Evolutionary conservation across 2,329 filamentous ascomycete species (phyloP), one percentile per base, ranked within the genome.

Genomic region (Mycogone perniciosa): DNA sequence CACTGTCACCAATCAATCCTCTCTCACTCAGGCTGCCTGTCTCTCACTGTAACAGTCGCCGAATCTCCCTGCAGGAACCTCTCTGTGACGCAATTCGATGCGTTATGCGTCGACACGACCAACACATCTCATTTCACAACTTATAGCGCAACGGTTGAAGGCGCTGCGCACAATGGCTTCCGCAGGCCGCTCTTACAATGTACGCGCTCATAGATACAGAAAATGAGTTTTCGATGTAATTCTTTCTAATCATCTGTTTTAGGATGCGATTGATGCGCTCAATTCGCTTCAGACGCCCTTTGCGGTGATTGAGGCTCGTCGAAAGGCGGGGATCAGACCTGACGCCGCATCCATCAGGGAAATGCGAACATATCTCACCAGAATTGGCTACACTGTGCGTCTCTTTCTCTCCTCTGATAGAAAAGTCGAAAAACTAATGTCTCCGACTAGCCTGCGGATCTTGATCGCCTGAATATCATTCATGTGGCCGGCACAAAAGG

Each of bases 221-320:
- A n/a, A 39, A 20, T 10, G 10, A 11, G 37, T 7, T 6, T 7
- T 20, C 43, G 5, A n/a, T 8, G n/a, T 7, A 26, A 7, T 26
- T 38, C 44, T 11, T 27, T 39, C 42, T 48, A 40, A 41, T 26
- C 8, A 27, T 26, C 11, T 7, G 11, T 35, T 44, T 5, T 31
- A 95, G 89, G 89, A 93, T 66, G 93, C 92, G 44, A 84, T 97
- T 56, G 76, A 83, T 59, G 82, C 87, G 37, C 80, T 97, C 63
- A 97, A 97, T 69, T 86, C 88, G 41, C 82, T 97, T 46, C 93
- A 99, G 68, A 89, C 88, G 39, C 95, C 95, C 47, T 92, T 86
- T 64, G 81, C 86, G 44, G 79, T 89, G 46, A 80, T 96, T 13
- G 84, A 95, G 64, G 83, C 85, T 46, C 84, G 93, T 46, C 79